Evolutionary conservation across 2,329 filamentous ascomycete species (phyloP).

Genomic region (Paecilomyces sp.): DNA sequence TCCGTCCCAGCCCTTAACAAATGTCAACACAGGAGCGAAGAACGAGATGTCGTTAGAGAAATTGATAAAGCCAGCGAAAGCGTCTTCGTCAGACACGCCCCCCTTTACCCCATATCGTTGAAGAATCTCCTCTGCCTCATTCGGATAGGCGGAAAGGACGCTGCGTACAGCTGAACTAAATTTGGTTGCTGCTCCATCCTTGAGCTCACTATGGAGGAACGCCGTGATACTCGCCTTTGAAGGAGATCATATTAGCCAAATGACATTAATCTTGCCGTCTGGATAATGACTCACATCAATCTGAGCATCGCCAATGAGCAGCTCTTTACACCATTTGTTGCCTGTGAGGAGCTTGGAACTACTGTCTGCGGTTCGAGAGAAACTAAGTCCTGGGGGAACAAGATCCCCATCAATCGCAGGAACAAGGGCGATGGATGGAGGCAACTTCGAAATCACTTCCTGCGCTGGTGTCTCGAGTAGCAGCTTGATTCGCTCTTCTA

Average conservation of each 20-base stretch:
- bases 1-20: constrained; percentile 30
- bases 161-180: constrained; percentile 14
- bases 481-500: constrained; percentile 35
- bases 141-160: constrained; percentile 15
- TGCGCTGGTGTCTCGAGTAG: constrained; percentile 34
- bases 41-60: constrained; percentile 42
- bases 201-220: constrained; percentile 19
- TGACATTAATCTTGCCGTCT: constrained; percentile 2
- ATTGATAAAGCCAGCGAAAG: constrained; percentile 34
- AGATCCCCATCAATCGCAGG: constrained; percentile 40
- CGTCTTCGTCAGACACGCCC: constrained; percentile 32
- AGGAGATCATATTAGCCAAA: constrained; percentile 2
- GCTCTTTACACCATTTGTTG: constrained; percentile 38
- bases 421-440: constrained; percentile 23
- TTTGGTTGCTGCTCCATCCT: constrained; percentile 14
- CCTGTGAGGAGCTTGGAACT: constrained; percentile 29
- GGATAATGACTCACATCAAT: constrained; percentile 34
- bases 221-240: constrained; percentile 21
- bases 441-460: constrained; percentile 35
- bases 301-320: constrained; percentile 43
- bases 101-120: constrained; percentile 33
- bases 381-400: constrained; percentile 21
- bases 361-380: constrained; percentile 13
- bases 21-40: constrained; percentile 36
- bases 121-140: constrained; percentile 21